Evolutionary conservation across 768 basidiomycete species (phyloP), one percentile per base, ranked within the genome.

Genomic region (Hericium alpestre): DNA sequence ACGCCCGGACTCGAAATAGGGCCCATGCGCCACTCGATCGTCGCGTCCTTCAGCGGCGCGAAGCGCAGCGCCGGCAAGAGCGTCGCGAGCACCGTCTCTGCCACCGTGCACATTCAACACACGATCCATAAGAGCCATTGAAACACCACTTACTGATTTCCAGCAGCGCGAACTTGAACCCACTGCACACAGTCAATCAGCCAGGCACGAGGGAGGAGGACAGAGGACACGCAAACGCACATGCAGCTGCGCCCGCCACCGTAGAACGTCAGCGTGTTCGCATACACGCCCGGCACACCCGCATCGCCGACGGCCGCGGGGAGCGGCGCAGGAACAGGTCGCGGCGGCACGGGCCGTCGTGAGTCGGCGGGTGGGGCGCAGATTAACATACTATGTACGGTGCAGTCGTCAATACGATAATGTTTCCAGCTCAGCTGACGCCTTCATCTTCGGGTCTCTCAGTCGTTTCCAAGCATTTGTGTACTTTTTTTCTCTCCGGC

Each of bases 291-390:
- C 8, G 56, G 56, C 11, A 56, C 38, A 8, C 46, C 23, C 22
- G 56, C 56, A 12, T 56, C 56, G 38, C 20, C n/a, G 15, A 56
- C 56, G 38, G 15, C 18, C 16, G 12, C 20, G 11, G 56, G 56
- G 7, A 56, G 23, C 18, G 48, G 56, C 12, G 25, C 16, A 76
- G 83, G 57, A 76, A 32, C 32, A 32, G 32, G 32, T 32, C 75
- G 60, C 73, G 79, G 46, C 60, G 68, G 74, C 84, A 69, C 76
- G 78, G 68, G 16, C 43, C 43, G n/a, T 46, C 43, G 9, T 46
- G n/a, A 46, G 43, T 15, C 41, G 16, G 20, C 41, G 20, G 43
- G 43, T 22, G 23, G n/a, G 38, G 23, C 22, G 6, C 9, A 25
- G 10, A 49, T 23, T 41, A 48, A 51, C 47, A 20, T 39, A 20